phyloP scores from a whole-genome alignment of 495 filamentous ascomycete genomes.

The Aspergillus biplanus region DNA sequence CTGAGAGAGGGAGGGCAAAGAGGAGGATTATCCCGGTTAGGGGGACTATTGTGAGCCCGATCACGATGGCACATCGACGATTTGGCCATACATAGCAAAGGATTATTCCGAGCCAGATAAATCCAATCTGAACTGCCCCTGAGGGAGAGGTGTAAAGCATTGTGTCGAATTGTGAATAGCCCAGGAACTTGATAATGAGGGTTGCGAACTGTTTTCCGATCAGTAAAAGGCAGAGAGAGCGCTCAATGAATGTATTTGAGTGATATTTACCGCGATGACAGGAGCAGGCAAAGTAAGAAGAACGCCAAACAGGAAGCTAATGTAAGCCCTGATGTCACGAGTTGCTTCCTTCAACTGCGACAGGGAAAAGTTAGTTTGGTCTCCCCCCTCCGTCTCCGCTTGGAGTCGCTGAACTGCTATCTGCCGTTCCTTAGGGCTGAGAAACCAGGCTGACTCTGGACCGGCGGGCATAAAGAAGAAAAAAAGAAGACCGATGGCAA shows the following conservation, averaged over 20 bases:
- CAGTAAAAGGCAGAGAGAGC: too few species aligned
- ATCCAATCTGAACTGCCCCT: slow-evolving; percentile 36
- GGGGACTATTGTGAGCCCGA: slow-evolving; percentile 31
- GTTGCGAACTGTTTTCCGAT: slow-evolving; percentile 29
- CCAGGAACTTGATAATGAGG: slow-evolving; percentile 38
- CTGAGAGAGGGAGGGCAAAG: slow-evolving; percentile 30
- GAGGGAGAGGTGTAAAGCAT: slow-evolving; percentile 38
- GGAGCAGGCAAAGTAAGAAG: slow-evolving; percentile 16
- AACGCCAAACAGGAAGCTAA: slow-evolving; percentile 54
- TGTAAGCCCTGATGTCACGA: slow-evolving; percentile 61
- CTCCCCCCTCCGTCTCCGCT: slow-evolving; percentile 61
- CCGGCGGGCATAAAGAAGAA: slow-evolving; percentile 60
- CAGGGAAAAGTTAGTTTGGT: slow-evolving; percentile 59
- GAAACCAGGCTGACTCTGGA: slow-evolving; percentile 62
- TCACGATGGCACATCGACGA: slow-evolving; percentile 27
- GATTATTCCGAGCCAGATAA: slow-evolving; percentile 36
- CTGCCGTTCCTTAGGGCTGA: slow-evolving; percentile 54
- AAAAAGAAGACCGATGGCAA: slow-evolving; percentile 52
- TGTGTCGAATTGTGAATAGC: slow-evolving; percentile 34
- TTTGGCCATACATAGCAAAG: slow-evolving; percentile 30
- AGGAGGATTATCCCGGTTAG: slow-evolving; percentile 35
- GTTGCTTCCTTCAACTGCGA: slow-evolving; percentile 59
- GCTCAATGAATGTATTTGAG: too few species aligned
- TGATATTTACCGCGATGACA: slow-evolving; percentile 1
- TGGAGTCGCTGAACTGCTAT: slow-evolving; percentile 58